A percentile compares a stretch with the other conserved stretches of the same genome.
Conservation (phyloP, 2,329 filamentous ascomycete species). For the Coniochaeta hoffmannii region DNA sequence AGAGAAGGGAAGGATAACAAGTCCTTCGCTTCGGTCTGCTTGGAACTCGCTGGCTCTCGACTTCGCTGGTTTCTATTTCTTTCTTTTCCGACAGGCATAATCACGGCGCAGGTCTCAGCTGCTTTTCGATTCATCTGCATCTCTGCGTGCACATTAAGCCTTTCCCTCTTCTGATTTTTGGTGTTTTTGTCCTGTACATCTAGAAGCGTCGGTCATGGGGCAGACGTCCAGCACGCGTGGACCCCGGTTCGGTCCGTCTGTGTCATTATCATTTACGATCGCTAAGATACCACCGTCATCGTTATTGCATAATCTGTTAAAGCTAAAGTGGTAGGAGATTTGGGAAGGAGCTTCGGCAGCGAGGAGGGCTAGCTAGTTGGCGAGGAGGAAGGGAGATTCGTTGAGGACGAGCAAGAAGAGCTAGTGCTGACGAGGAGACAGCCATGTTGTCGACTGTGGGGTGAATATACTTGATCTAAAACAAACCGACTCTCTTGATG, state of each 20-base stretch:
- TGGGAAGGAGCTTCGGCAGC: neutral
- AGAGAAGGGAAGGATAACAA: neutral
- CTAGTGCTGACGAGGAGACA: neutral
- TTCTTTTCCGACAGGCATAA: neutral
- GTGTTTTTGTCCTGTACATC: neutral
- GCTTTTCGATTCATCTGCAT: neutral
- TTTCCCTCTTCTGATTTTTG: neutral
- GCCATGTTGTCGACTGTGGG: neutral
- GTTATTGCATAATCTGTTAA: constrained; percentile 2
- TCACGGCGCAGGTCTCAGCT: neutral
- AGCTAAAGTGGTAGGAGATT: neutral
- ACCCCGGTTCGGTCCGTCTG: neutral
- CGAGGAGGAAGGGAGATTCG: no score
- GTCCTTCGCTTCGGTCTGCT: neutral
- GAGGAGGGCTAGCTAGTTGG: neutral
- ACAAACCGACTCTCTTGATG: neutral
- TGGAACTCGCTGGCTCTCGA: neutral
- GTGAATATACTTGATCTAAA: neutral
- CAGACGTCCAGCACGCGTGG: neutral
- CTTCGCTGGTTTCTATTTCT: neutral
- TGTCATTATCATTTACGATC: neutral
- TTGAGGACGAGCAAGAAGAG: neutral
- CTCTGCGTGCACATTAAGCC: constrained; percentile 2
- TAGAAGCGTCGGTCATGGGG: no score
- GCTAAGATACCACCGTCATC: constrained; percentile 1